Percentiles rank a stretch among this genome's conserved stretches.
Evolutionary conservation across 2,329 filamentous ascomycete genomes (phyloP).

Genomic region (Claviceps quebecensis): DNA sequence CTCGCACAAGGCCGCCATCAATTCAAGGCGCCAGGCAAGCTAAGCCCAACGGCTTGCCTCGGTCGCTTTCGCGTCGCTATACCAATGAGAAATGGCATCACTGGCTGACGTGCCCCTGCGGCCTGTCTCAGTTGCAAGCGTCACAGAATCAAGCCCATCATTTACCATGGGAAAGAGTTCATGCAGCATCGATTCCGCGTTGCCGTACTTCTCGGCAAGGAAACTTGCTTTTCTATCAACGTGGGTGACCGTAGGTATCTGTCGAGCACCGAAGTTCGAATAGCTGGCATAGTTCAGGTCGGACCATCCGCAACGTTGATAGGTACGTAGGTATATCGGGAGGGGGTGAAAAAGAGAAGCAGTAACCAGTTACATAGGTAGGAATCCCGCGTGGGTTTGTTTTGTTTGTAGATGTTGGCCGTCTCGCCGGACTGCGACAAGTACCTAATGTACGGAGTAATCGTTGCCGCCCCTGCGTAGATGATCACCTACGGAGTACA

Average conservation of each 20-base stretch:
- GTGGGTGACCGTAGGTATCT: too few species aligned
- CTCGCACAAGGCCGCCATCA: background rate
- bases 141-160: background rate
- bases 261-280: too few species aligned
- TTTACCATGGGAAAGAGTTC: background rate
- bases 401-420: too few species aligned
- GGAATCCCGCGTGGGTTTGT: too few species aligned
- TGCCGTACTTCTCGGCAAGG: background rate
- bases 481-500: background rate
- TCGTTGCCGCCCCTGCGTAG: background rate
- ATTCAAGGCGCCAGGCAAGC: background rate
- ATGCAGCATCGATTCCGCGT: background rate
- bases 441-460: too few species aligned
- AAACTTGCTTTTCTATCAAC: background rate
- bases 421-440: background rate
- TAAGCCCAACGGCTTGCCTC: background rate
- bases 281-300: too few species aligned
- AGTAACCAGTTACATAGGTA: too few species aligned
- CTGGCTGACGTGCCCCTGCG: background rate
- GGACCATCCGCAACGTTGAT: too few species aligned
- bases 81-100: background rate
- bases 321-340: too few species aligned
- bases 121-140: slow-evolving; percentile 2
- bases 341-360: too few species aligned
- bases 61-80: too few species aligned